Conservation (phyloP, 2,329 filamentous ascomycete species). For the Pseudopyrenochaeta lycopersici region DNA sequence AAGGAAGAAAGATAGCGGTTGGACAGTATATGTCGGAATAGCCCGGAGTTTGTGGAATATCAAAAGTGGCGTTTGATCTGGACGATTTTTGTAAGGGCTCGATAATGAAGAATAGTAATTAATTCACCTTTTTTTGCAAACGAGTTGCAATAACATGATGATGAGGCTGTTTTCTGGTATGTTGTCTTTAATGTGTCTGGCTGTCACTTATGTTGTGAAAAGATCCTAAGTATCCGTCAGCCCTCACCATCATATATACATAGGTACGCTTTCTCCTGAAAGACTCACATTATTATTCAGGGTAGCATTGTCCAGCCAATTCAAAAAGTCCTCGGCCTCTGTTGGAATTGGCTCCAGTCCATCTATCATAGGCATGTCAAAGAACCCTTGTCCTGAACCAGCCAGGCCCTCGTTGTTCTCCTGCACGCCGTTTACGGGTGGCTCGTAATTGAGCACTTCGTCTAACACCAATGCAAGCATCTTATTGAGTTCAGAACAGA, state of each 20-base stretch:
- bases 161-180: not conserved
- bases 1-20: not conserved
- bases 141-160: not conserved
- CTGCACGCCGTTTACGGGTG: constrained; percentile 27
- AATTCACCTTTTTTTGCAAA: not conserved
- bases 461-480: constrained; percentile 46
- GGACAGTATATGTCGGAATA: no score
- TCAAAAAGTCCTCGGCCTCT: constrained; percentile 45
- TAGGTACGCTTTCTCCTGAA: no score
- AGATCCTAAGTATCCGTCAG: constrained; percentile 15
- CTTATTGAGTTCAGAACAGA: constrained; percentile 48
- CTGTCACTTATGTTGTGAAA: constrained; percentile 8
- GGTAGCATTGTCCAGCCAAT: constrained; percentile 49
- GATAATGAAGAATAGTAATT: not conserved
- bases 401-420: constrained; percentile 16
- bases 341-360: constrained; percentile 49
- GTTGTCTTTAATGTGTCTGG: not conserved
- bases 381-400: constrained; percentile 37
- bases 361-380: constrained; percentile 46
- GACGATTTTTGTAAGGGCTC: not conserved
- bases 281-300: constrained; percentile 42
- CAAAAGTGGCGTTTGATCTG: not conserved
- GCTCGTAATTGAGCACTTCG: constrained; percentile 48
- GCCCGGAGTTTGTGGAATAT: not conserved
- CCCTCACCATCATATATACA: not conserved